Base-by-base conservation (phyloP, 352 stramenopile genomes). In the Vaucheria bursata region DNA sequence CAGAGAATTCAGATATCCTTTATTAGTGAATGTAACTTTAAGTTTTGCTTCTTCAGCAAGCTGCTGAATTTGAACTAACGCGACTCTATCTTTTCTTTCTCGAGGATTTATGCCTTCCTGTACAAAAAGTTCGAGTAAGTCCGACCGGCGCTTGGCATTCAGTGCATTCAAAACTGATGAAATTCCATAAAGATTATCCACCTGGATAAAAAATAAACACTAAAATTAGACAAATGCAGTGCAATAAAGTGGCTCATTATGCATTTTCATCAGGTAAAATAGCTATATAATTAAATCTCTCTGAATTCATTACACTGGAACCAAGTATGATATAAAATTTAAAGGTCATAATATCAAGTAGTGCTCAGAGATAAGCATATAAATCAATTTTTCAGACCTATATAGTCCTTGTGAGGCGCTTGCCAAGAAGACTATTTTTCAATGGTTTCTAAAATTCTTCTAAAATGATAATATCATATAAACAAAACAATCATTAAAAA, bases 1-100 rank as follows among this genome's bases (percentile, higher is more conserved):
- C 66, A 86, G 67, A 18, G 80, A 76, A 73, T 86, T 86, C 7
- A 86, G 75, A 67, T 86, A 81, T 67, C 76, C 67, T 64, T 84
- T 78, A 37, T 83, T 37, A 34, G 66, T 78, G 1, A 79, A 74
- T 12, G 81, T 84, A 32, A 71, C 75, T 32, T 53, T 74, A 18
- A 0, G 45, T 35, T 29, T 35, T 35, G 65, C 29, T 53, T 79
- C 49, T 40, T 71, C 50, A 6, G 71, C 76, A 12, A 81, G 40
- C 45, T 81, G 67, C 39, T 81, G 71, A 33, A 87, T 85, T 5
- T 49, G 74, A 25, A 39, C 35, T 8, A 75, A 65, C 35, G 71
- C 49, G 25, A 45, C 59, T n/a, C 67, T 79, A n/a, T 87, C 79
- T 70, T 84, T 85, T 2, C 78, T 80, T n/a, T 78, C 79, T 18